Conservation (phyloP, 208 protist species). For the Leishmania guyanensis region DNA sequence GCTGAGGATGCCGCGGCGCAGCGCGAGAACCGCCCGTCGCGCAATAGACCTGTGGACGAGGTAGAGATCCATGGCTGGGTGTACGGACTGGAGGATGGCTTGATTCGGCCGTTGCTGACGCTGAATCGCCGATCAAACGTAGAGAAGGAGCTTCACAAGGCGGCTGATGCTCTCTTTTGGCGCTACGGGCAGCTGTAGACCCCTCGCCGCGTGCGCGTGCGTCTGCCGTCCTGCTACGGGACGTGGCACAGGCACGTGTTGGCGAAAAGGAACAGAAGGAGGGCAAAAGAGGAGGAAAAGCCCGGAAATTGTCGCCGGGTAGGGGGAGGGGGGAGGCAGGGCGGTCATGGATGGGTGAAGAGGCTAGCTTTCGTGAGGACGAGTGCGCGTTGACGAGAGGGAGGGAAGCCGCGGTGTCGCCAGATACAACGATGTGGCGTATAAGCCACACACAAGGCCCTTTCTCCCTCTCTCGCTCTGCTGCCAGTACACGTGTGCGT, state of each 20-base stretch:
- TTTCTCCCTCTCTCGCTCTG: background rate
- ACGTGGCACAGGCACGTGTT: background rate
- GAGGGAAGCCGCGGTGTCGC: background rate
- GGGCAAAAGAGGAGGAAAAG: background rate
- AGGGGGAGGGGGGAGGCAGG: background rate
- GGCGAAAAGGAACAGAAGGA: background rate
- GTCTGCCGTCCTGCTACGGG: background rate
- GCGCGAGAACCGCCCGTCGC: slow-evolving; percentile 29
- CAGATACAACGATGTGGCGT: background rate
- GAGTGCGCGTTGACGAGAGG: background rate
- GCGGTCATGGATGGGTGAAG: background rate
- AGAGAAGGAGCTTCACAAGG: slow-evolving; percentile 45
- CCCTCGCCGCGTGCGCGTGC: background rate
- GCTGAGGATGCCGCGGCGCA: slow-evolving; percentile 44
- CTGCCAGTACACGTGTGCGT: too few species aligned
- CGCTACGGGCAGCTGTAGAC: slow-evolving; percentile 54
- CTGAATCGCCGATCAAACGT: slow-evolving; percentile 57
- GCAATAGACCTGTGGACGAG: slow-evolving; percentile 36
- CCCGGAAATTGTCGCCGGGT: background rate
- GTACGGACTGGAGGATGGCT: slow-evolving; percentile 67
- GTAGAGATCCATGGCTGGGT: slow-evolving; percentile 83
- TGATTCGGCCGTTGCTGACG: slow-evolving; percentile 62
- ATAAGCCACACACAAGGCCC: background rate
- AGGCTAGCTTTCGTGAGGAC: background rate
- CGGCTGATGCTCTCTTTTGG: slow-evolving; percentile 65